phyloP scores from a whole-genome alignment of 768 basidiomycete species.

The Rhodosporidiobolus odoratus region DNA sequence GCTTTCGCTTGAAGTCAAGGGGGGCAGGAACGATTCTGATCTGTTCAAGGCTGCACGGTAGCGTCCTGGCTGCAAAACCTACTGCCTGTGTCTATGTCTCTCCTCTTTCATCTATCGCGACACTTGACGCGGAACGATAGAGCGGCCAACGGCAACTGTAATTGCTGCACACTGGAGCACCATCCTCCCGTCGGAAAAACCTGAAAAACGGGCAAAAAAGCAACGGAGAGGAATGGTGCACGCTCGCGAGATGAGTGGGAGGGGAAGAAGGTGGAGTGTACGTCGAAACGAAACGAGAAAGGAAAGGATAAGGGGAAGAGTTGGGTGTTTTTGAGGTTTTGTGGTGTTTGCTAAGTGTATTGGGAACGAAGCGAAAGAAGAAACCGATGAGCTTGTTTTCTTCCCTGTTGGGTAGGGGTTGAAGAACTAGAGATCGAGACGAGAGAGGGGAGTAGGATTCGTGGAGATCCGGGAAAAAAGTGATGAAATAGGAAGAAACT shows the following conservation, averaged over 20 bases:
- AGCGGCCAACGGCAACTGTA: too few species aligned
- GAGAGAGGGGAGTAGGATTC: background rate
- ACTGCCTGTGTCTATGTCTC: too few species aligned
- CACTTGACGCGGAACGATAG: too few species aligned
- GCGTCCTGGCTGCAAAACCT: too few species aligned
- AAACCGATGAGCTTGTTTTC: too few species aligned
- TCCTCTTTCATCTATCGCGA: too few species aligned
- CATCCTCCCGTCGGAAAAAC: background rate
- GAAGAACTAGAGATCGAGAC: too few species aligned
- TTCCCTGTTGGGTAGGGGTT: background rate
- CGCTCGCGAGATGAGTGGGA: background rate
- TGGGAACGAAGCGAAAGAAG: background rate
- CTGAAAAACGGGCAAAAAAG: background rate
- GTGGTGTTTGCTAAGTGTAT: background rate
- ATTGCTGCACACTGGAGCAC: too few species aligned
- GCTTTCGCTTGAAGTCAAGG: background rate
- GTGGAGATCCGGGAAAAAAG: background rate
- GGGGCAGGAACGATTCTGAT: too few species aligned
- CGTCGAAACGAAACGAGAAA: background rate
- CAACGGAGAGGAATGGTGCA: background rate
- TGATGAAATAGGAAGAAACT: background rate
- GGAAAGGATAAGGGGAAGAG: background rate
- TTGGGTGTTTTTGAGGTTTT: background rate
- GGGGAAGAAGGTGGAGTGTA: background rate
- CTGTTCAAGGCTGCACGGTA: too few species aligned